Evolutionary conservation across 345 rosid species (phyloP).

Genomic region (Hibiscus tridactylites): DNA sequence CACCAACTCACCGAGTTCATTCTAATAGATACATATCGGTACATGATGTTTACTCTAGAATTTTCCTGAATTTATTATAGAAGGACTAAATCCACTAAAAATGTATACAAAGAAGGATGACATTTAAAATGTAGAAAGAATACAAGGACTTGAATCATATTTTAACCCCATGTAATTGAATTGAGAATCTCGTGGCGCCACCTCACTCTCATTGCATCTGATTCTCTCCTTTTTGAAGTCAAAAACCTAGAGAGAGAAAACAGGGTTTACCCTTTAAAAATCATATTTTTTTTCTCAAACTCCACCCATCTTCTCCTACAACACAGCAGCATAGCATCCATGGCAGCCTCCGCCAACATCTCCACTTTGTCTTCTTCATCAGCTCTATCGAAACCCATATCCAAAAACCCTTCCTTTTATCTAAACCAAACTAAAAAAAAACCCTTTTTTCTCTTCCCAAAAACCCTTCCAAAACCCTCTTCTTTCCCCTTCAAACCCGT

Average conservation of each 20-base stretch:
- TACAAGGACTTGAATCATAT: too few species aligned
- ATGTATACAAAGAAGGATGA: too few species aligned
- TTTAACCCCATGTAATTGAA: too few species aligned
- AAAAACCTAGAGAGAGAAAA: conserved; percentile 14
- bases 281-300: background rate
- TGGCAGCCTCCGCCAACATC: conserved; percentile 26
- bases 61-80: too few species aligned
- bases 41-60: too few species aligned
- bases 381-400: background rate
- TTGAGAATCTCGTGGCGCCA: background rate
- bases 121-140: too few species aligned
- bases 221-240: background rate
- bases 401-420: conserved; percentile 11
- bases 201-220: background rate
- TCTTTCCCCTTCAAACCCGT: conserved; percentile 12
- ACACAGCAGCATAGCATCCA: conserved; percentile 4
- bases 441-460: conserved; percentile 16
- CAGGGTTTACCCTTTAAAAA: background rate
- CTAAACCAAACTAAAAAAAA: conserved; percentile 16
- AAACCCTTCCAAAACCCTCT: conserved; percentile 41
- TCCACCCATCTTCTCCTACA: background rate
- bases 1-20: too few species aligned
- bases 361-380: conserved; percentile 18
- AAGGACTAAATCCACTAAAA: too few species aligned
- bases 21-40: too few species aligned